Base-by-base conservation (phyloP, 2,329 filamentous ascomycete genomes). In the Elsinoe arachidis region DNA sequence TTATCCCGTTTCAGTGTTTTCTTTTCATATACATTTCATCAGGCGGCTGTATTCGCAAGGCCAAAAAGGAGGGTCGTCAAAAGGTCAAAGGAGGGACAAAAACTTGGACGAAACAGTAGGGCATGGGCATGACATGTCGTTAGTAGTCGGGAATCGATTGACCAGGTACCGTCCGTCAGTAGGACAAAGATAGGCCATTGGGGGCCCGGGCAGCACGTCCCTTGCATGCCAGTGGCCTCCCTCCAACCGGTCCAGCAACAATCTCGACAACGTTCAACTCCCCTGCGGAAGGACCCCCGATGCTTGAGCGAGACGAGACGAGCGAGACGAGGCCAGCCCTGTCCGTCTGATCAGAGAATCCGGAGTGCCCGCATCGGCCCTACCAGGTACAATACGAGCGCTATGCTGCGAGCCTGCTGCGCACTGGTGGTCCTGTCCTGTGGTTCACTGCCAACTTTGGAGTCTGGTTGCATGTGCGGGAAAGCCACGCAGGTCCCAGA, bases 201-300 rank as follows among this genome's bases (percentile, higher is more conserved):
- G 41, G 21, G 41, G 15, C 30, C 33, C 49, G 33, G 33, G 26
- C 19, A 39, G 49, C 49, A 53, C 49, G 49, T 53, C 49, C 49
- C 49, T 53, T 53, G 49, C 49, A 53, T 53, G 49, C 49, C 49
- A 30, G 26, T 30, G 26, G 26, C 19, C 26, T 52, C 39, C 39
- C 41, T 38, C 30, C 26, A 44, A 56, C 54, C 54, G 54, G 54
- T 46, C 54, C 17, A 56, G 54, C 54, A 56, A 56, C 54, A 56
- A 56, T 56, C 54, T 56, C 54, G 33, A 26, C 39, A 56, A 37
- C 39, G 33, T 37, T 53, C 49, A 39, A 53, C 34, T 35, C 33
- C 49, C 49, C 46, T 51, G 46, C n/a, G 49, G 26, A 30, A 30
- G 26, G 26, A 30, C 26, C 26, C 26, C 26, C 26, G 26, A 30